These are phyloP conservation scores for Daedaleopsis nitida DNA, from an alignment of 768 basidiomycete species.

Conservation along the genomic window DNA sequence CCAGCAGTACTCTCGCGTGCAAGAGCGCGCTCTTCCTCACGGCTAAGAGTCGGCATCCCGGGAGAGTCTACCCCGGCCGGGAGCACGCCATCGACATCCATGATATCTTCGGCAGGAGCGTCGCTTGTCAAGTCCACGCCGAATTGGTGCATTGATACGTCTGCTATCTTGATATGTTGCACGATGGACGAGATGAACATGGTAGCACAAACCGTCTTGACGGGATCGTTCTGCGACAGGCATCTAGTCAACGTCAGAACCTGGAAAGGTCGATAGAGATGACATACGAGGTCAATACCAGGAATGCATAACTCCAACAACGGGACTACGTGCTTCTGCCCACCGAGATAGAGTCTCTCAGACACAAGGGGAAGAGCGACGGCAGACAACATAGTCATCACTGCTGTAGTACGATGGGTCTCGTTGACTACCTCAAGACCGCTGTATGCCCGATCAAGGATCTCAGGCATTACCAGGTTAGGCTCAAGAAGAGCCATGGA, in stretches of 20 bases:
- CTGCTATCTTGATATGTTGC: conserved; percentile 77
- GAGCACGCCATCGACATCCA: conserved; percentile 56
- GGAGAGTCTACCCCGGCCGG: conserved; percentile 53
- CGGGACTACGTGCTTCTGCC: conserved; percentile 86
- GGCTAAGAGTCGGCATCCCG: conserved; percentile 47
- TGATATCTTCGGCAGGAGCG: conserved; percentile 53
- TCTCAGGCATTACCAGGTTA: conserved; percentile 81
- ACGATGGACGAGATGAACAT: conserved; percentile 76
- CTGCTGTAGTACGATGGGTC: conserved; percentile 92
- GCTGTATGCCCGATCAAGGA: conserved; percentile 88
- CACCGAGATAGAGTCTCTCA: conserved; percentile 78
- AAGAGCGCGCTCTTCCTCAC: conserved; percentile 70
- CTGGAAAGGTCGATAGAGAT: not conserved
- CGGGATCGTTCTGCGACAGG: conserved; percentile 66
- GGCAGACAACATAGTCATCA: conserved; percentile 79
- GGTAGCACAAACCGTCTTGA: conserved; percentile 77
- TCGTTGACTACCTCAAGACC: conserved; percentile 94
- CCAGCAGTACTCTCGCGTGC: conserved; percentile 76
- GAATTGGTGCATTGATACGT: conserved; percentile 64
- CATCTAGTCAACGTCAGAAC: not conserved
- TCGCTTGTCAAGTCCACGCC: conserved; percentile 57
- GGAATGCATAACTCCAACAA: conserved; percentile 88
- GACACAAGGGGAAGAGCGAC: conserved; percentile 76
- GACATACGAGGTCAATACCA: conserved; percentile 82
- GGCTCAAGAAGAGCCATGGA: conserved; percentile 82